Evolutionary conservation across 345 rosid genomes (phyloP), one percentile per base, ranked within the genome.

Genomic region (Boechera retrofracta): DNA sequence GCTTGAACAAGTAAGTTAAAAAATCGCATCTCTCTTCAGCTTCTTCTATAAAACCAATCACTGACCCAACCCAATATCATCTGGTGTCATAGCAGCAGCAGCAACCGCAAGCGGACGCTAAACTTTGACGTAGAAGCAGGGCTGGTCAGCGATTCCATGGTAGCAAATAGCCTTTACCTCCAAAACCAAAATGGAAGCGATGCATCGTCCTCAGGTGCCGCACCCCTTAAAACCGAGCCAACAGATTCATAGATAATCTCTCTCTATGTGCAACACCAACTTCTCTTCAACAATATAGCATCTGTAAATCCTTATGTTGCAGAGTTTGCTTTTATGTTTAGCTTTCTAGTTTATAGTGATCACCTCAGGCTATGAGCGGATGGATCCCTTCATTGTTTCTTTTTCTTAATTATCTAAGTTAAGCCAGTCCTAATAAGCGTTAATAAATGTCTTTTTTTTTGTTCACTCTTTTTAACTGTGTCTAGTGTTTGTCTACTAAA

Each of bases 91-190:
- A 64, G 53, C 88, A 89, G 91, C 76, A 81, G 70, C 45, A 80
- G 88, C 70, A 94, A 84, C 83, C 67, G 86, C 33, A 87, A 91
- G 85, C 86, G 93, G 41, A 66, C 90, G 0, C 88, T 95, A 8
- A 89, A 90, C 72, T 92, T 92, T 49, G 97, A 94, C 4, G 86
- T 72, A 10, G 98, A 95, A 72, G 92, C 85, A 51, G 99, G 99
- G 41, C 75, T 95, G 82, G 98, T 95, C 5, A 95, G 98, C 47
- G 99, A 95, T 82, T 89, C 99, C 6, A 82, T 87, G 96, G 99
- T 95, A 77, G 92, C 91, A 47, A 92, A 85, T 75, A 92, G 91
- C 86, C 91, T 92, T 36, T 65, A 79, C 86, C 83, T 90, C 66
- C 97, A 87, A 80, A 94, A 86, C 62, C 75, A 57, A 72, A 77